Percentiles rank a stretch among this genome's conserved stretches.
These are phyloP conservation scores for Solanum chilense DNA, from an alignment of 257 asterid species.

Conservation along the genomic window DNA sequence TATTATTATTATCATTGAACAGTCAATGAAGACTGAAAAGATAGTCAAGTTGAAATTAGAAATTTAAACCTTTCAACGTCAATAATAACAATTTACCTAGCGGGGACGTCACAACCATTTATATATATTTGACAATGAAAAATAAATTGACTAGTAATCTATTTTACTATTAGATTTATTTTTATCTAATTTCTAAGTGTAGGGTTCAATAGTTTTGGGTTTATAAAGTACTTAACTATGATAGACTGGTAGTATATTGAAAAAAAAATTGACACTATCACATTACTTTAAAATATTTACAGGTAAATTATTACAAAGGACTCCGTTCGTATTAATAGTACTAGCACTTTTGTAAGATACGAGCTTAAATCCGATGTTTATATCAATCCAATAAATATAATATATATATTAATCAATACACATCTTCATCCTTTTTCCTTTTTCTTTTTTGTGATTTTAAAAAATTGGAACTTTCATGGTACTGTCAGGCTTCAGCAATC, in stretches of 20 bases:
- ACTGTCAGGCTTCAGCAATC: neutral
- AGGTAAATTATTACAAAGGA: too few species aligned
- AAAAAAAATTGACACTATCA: too few species aligned
- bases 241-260: neutral
- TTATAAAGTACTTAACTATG: neutral
- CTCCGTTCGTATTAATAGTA: neutral
- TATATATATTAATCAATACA: neutral
- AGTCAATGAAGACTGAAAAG: neutral
- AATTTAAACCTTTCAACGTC: neutral
- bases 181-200: neutral
- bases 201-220: neutral
- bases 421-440: neutral
- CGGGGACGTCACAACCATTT: neutral
- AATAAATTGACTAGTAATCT: neutral
- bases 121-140: neutral
- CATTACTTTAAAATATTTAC: too few species aligned
- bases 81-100: neutral
- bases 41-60: neutral
- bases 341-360: neutral
- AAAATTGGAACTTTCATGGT: neutral
- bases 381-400: neutral
- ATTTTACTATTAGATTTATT: neutral
- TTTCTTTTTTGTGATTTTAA: neutral
- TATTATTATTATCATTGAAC: neutral
- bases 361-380: rapidly evolving